Evolutionary conservation across 2,329 filamentous ascomycete genomes (phyloP), one percentile per base, ranked within the genome.

Genomic region (Colletotrichum liaoningense): DNA sequence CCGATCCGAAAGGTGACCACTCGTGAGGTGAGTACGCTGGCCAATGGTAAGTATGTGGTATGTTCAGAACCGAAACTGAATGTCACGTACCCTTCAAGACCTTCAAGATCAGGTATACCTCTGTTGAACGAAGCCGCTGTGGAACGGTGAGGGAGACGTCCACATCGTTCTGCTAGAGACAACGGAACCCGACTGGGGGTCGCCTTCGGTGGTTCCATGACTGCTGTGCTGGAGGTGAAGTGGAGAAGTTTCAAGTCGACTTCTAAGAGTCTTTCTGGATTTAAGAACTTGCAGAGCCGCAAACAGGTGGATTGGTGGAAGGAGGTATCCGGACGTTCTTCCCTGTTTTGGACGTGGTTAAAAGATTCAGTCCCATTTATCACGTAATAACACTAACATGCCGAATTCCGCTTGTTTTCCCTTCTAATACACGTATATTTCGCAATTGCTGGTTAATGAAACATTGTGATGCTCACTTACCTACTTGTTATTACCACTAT

Each of bases 1-100:
- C 64, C 64, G 1, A 72, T 14, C 2, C 62, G 7, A 11, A 72
- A 68, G 0, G 52, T 63, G 38, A 72, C 28, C 4, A 52, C 33
- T 2, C 56, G 46, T 1, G 69, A 71, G 8, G 56, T 57, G 19
- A 67, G 57, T 2, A 70, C 38, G 0, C 68, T 70, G 30, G 30
- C 16, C 11, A 22, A 24, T 14, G 0, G 19, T 49, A 8, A 35
- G n/a, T 22, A 22, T 22, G 22, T 9, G 16, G 3, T 49, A 14
- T n/a, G 58, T 19, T 42, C 8, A 19, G 1, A 26, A 52, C 7
- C 38, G 38, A 52, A 46, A 19, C 4, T 6, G 42, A 9, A 22
- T 2, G 16, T 14, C 22, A 12, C 60, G 30, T 63, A 63, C 42
- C 42, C 30, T 14, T 35, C 26, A 12, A 35, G 11, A 3, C 42